phyloP scores from a whole-genome alignment of 495 filamentous ascomycete species.

The Darksidea phi region DNA sequence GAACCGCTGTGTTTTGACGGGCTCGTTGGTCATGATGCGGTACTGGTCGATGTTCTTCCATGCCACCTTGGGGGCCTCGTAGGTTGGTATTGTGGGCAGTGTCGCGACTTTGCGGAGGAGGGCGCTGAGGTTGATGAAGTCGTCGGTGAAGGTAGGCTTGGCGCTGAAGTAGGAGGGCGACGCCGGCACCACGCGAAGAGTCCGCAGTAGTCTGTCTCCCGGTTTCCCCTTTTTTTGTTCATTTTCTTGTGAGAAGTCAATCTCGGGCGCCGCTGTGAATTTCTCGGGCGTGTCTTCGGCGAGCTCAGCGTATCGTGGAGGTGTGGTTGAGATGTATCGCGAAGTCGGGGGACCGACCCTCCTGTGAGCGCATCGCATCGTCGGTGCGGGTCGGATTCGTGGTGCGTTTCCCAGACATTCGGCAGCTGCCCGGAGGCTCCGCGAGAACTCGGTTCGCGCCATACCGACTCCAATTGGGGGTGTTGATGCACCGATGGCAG shows the following conservation, averaged over 20 bases:
- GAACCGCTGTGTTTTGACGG: slow-evolving; percentile 76
- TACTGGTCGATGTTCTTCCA: slow-evolving; percentile 83
- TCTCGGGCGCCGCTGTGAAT: slow-evolving; percentile 29
- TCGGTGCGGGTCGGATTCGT: slow-evolving; percentile 19
- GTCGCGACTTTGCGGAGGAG: slow-evolving; percentile 67
- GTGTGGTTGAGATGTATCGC: slow-evolving; percentile 28
- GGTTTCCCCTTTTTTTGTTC: slow-evolving; percentile 2
- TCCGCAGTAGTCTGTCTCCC: slow-evolving; percentile 50
- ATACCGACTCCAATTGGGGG: slow-evolving; percentile 7
- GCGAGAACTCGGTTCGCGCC: slow-evolving; percentile 22
- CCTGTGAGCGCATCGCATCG: slow-evolving; percentile 9
- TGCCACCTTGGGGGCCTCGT: slow-evolving; percentile 69
- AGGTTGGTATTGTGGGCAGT: slow-evolving; percentile 64
- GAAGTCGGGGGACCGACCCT: slow-evolving; percentile 4
- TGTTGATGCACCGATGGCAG: background rate
- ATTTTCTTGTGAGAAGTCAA: slow-evolving; percentile 21
- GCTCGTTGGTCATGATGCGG: slow-evolving; percentile 69
- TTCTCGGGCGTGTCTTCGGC: slow-evolving; percentile 6
- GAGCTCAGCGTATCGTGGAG: slow-evolving; percentile 21
- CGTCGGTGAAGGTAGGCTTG: slow-evolving; percentile 80
- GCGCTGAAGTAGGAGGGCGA: slow-evolving; percentile 94
- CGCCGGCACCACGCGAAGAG: slow-evolving; percentile 71
- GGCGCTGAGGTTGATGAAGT: slow-evolving; percentile 67
- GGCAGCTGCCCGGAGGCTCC: slow-evolving; percentile 15
- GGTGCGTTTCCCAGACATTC: slow-evolving; percentile 10